phyloP scores from a whole-genome alignment of 495 filamentous ascomycete genomes.

The Aspergillus avenaceus region DNA sequence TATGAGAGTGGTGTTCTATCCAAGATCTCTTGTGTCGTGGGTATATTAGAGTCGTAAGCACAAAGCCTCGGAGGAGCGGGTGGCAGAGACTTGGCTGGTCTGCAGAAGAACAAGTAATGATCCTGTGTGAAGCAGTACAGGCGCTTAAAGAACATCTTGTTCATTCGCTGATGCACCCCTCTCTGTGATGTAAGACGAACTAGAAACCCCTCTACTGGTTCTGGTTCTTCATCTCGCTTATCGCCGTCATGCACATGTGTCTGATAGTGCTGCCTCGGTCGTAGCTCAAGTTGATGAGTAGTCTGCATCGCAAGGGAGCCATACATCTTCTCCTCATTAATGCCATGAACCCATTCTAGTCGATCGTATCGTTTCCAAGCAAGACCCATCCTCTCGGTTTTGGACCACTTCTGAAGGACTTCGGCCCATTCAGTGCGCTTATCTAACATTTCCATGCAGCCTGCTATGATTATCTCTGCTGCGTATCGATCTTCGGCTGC shows the following conservation, averaged over 20 bases:
- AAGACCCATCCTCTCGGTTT: conserved; percentile 61
- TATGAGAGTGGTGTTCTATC: conserved; percentile 59
- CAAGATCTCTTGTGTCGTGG: conserved; percentile 52
- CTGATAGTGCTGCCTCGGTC: conserved; percentile 67
- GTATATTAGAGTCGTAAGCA: conserved; percentile 39
- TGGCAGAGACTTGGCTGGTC: conserved; percentile 59
- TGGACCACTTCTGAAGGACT: conserved; percentile 57
- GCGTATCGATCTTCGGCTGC: conserved; percentile 49
- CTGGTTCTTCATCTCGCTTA: conserved; percentile 51
- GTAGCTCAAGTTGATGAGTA: conserved; percentile 70
- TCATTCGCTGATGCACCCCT: conserved; percentile 55
- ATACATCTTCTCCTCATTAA: conserved; percentile 70
- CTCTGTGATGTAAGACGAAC: conserved; percentile 64
- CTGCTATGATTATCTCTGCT: conserved; percentile 51
- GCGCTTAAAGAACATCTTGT: conserved; percentile 65
- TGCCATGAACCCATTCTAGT: conserved; percentile 69
- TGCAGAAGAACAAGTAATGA: conserved; percentile 62
- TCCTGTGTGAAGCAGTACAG: conserved; percentile 70
- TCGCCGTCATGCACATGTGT: conserved; percentile 42
- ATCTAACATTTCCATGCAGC: conserved; percentile 57
- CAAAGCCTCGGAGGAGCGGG: conserved; percentile 60
- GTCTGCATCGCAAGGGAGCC: conserved; percentile 69
- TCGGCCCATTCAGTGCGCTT: conserved; percentile 58
- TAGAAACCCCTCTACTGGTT: conserved; percentile 68
- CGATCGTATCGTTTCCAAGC: conserved; percentile 76